Conservation (phyloP, 2,329 filamentous ascomycete genomes). For the Phaeophleospora eucalypticola region DNA sequence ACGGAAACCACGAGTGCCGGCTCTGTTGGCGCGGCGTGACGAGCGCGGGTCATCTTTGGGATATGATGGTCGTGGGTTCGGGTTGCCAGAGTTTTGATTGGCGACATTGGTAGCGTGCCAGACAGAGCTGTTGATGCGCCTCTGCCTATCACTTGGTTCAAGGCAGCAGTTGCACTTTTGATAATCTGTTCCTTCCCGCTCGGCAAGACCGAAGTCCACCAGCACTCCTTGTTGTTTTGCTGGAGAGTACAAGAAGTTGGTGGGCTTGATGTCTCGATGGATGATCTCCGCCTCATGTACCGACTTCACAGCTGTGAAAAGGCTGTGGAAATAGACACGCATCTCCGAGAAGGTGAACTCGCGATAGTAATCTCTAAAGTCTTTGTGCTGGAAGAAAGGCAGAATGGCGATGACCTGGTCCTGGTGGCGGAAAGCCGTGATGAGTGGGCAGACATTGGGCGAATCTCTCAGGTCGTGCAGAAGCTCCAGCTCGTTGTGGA, state of each 20-base stretch:
- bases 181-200: constrained; percentile 65
- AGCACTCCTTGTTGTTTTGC: constrained; percentile 76
- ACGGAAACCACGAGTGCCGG: constrained; percentile 90
- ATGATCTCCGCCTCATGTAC: constrained; percentile 83
- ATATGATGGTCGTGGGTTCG: constrained; percentile 57
- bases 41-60: constrained; percentile 86
- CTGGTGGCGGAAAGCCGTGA: constrained; percentile 91
- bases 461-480: constrained; percentile 82
- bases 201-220: constrained; percentile 98
- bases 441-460: constrained; percentile 83
- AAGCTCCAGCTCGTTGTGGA: constrained; percentile 93
- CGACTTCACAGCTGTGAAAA: constrained; percentile 78
- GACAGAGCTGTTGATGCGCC: constrained; percentile 51
- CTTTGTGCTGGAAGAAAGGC: constrained; percentile 91
- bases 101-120: constrained; percentile 53
- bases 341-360: constrained; percentile 84
- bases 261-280: constrained; percentile 65
- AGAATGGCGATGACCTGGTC: constrained; percentile 94
- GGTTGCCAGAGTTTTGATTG: constrained; percentile 23
- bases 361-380: constrained; percentile 92
- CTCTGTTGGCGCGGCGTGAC: constrained; percentile 85
- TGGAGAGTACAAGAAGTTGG: constrained; percentile 93
- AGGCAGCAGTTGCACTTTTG: constrained; percentile 81
- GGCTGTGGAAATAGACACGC: constrained; percentile 79
- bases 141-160: constrained; percentile 57